These are phyloP conservation scores for Fusarium praegraminearum DNA, from an alignment of 2,329 filamentous ascomycete genomes.

Conservation along the genomic window DNA sequence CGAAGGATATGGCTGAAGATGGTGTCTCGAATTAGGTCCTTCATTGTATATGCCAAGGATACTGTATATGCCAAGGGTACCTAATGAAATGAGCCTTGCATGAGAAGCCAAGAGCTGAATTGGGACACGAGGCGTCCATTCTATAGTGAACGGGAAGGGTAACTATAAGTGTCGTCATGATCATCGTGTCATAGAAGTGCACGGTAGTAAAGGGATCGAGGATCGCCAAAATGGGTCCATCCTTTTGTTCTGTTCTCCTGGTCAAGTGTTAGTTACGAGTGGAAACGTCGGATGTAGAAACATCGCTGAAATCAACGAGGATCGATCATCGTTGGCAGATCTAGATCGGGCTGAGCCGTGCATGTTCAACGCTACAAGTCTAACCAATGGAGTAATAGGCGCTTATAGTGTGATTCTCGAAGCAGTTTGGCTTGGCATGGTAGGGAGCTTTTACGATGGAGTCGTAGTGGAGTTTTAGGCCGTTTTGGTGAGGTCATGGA, in stretches of 20 bases:
- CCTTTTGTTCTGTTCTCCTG: not conserved
- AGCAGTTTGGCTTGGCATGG: not conserved
- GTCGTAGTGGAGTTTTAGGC: slow-evolving; percentile 1
- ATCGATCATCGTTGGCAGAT: slow-evolving; percentile 8
- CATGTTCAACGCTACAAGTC: not conserved
- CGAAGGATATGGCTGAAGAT: slow-evolving; percentile 12
- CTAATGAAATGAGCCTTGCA: not conserved
- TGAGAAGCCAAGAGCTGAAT: not conserved
- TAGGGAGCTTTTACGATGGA: not conserved
- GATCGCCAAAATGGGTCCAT: not conserved
- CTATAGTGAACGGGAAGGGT: not conserved
- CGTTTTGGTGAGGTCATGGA: slow-evolving; percentile 5
- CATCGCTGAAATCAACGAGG: not conserved
- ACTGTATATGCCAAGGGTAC: not conserved
- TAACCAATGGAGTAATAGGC: not conserved
- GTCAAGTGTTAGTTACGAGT: not conserved
- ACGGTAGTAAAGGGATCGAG: not conserved
- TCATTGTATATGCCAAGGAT: not conserved
- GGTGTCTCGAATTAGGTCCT: slow-evolving; percentile 5
- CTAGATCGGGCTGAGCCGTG: slow-evolving; percentile 4
- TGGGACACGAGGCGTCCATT: not conserved
- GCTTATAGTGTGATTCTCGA: not conserved
- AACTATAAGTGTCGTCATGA: not conserved
- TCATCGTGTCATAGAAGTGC: slow-evolving; percentile 12
- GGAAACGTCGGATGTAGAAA: not conserved